Percentiles rank a stretch among this genome's conserved stretches.
Conservation (phyloP, 31 red algal genomes). For the Endocladia muricata region DNA sequence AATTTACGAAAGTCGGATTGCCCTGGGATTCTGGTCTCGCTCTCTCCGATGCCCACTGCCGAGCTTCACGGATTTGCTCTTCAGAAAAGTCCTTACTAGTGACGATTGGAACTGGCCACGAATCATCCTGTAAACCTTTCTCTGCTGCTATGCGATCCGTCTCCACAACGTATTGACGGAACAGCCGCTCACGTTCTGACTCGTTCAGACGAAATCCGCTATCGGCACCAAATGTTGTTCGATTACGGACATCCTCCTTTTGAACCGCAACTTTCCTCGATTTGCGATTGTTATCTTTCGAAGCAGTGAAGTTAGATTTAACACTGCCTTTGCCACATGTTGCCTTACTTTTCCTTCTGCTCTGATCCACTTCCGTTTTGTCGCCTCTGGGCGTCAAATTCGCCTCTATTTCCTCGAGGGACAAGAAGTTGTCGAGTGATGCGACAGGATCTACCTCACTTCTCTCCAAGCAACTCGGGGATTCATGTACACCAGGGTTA, state of each 20-base stretch:
- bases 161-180: conserved; percentile 60
- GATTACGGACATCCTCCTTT: conserved; percentile 31
- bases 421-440: neutral
- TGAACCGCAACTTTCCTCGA: neutral
- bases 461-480: neutral
- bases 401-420: neutral
- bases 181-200: conserved; percentile 41
- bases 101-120: conserved; percentile 64
- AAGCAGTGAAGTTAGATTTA: neutral
- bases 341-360: no score
- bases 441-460: neutral
- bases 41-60: neutral
- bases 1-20: neutral
- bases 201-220: conserved; percentile 25
- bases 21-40: neutral
- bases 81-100: conserved; percentile 50
- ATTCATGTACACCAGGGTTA: neutral
- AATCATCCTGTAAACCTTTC: conserved; percentile 58
- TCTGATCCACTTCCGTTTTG: no score
- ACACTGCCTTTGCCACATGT: neutral
- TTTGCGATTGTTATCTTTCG: neutral
- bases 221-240: conserved; percentile 38
- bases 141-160: conserved; percentile 58
- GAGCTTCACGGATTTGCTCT: conserved; percentile 25
- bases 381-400: neutral